Base-by-base conservation (phyloP, 2,329 filamentous ascomycete species). In the Corniculantispora saksenae region DNA sequence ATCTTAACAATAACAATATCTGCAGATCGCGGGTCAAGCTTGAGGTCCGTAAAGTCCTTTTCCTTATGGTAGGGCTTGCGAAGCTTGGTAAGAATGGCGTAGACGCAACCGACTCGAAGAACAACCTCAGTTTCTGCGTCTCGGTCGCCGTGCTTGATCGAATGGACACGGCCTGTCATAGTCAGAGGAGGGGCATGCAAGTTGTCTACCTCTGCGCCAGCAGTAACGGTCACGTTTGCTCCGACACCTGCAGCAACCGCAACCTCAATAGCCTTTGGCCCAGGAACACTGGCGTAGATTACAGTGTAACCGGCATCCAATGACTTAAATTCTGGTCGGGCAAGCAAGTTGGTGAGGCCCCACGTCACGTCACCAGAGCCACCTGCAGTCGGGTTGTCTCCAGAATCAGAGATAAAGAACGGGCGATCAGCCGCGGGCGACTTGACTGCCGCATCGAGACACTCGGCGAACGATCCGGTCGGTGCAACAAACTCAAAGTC, bases 1-100 rank as follows among this genome's bases (percentile, higher is more conserved):
- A 86, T 86, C 71, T 86, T 85, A 27, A 85, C 82, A 51, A 86
- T 79, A 0, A 85, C 82, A 25, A 86, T 79, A 67, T 83, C 81
- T 0, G 79, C 78, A 5, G 75, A 68, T 2, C 82, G 78, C 1
- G 83, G 83, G 10, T 72, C 55, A 1, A 86, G 78, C 51, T 79
- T 65, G 0, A 86, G 76, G 3, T 81, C 80, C 0, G 78, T 82
- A 67, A 86, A 85, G 69, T 85, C 84, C 13, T 72, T 76, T 68
- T 85, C 82, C 55, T 79, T 77, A 67, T 86, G 84, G 67, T 85
- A 85, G 1, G 83, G 83, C 69, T 85, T 86, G 58, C 83, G 80
- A 1, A 81, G 72, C 66, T 83, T 77, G 0, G 83, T 85, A 10
- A 86, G 68, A 58, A 86, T 85, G 10, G 80, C 82, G 67, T 79